These are phyloP conservation scores for Parsonsia alboflavescens DNA, from an alignment of 257 asterid genomes.

Conservation along the genomic window DNA sequence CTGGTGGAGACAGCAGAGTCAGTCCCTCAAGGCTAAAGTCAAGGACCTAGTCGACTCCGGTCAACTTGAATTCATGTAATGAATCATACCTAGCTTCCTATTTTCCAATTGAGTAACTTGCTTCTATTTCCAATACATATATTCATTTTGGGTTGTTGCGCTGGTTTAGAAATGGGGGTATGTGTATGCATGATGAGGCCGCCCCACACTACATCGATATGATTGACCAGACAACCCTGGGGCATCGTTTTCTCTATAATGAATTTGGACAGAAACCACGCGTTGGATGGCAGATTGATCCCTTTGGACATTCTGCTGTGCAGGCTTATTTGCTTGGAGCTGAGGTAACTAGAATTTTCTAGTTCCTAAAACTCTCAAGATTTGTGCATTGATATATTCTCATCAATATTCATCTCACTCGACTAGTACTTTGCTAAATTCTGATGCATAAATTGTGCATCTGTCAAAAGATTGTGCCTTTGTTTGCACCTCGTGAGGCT, in stretches of 20 bases:
- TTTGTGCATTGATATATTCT: background rate
- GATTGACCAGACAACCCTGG: slow-evolving; percentile 79
- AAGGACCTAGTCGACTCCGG: slow-evolving; percentile 59
- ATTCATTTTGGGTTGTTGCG: background rate
- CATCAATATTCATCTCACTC: background rate
- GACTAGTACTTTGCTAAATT: background rate
- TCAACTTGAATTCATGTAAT: slow-evolving; percentile 74
- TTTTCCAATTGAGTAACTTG: background rate
- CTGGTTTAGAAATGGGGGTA: slow-evolving; percentile 63
- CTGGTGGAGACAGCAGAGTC: slow-evolving; percentile 82
- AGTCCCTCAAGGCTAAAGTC: slow-evolving; percentile 49
- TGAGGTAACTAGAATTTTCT: slow-evolving; percentile 43
- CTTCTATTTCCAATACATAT: background rate
- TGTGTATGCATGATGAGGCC: slow-evolving; percentile 93
- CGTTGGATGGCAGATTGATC: slow-evolving; percentile 91
- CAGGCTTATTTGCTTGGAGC: slow-evolving; percentile 83
- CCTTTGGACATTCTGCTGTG: slow-evolving; percentile 85
- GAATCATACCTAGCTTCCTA: background rate
- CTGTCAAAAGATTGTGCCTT: background rate
- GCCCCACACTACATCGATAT: slow-evolving; percentile 75
- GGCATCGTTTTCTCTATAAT: slow-evolving; percentile 53
- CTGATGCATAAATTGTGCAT: background rate
- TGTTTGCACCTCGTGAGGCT: slow-evolving; percentile 12
- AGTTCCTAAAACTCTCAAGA: no score
- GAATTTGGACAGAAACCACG: slow-evolving; percentile 65